Evolutionary conservation across 257 asterid genomes (phyloP).

Genomic region (Cruciata laevipes): DNA sequence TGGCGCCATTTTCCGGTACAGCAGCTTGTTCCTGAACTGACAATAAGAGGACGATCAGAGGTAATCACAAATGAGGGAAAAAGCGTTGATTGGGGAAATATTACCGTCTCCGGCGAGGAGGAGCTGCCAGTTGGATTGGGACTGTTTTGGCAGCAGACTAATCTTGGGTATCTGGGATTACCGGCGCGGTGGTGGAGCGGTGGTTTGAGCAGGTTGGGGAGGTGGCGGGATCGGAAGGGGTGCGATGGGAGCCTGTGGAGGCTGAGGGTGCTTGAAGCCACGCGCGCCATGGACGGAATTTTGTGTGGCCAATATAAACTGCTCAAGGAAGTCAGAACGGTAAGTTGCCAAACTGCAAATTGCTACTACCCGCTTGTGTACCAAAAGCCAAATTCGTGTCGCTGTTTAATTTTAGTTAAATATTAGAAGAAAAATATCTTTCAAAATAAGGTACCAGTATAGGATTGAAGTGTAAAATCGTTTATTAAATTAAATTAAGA

Average conservation of each 20-base stretch:
- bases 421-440: no score
- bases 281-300: conserved; percentile 40
- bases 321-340: background rate
- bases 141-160: conserved; percentile 34
- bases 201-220: conserved; percentile 24
- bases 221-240: conserved; percentile 22
- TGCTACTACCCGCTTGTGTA: background rate
- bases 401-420: no score
- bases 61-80: background rate
- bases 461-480: no score
- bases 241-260: conserved; percentile 30
- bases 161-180: conserved; percentile 21
- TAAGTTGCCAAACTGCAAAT: conserved; percentile 1
- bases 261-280: conserved; percentile 48
- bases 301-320: background rate
- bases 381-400: background rate
- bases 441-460: no score
- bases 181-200: conserved; percentile 23
- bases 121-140: conserved; percentile 21
- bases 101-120: conserved; percentile 15
- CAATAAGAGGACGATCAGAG: background rate
- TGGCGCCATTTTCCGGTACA: conserved; percentile 27
- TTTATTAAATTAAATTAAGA: no score
- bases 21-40: conserved; percentile 41
- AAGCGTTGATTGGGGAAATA: background rate